Evolutionary conservation across 805 yeast genomes (phyloP).

Genomic region (Metschnikowia similis): DNA sequence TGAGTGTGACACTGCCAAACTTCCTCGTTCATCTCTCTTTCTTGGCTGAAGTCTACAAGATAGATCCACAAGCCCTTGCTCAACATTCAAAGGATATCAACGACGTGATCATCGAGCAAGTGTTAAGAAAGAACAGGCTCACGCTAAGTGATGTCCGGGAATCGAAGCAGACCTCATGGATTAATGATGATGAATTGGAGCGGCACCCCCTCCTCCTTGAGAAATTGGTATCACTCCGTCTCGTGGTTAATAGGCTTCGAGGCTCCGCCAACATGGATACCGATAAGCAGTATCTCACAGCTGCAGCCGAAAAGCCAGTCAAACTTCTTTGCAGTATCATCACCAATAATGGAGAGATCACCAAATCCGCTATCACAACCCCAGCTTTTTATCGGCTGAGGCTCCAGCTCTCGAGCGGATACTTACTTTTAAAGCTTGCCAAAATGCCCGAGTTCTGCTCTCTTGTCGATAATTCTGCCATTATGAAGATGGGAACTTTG

Average conservation of each 20-base stretch:
- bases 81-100: constrained; percentile 56
- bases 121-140: constrained; percentile 51
- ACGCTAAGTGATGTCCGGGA: constrained; percentile 22
- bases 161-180: constrained; percentile 38
- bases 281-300: constrained; percentile 4
- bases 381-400: constrained; percentile 59
- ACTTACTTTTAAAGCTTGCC: constrained; percentile 60
- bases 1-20: constrained; percentile 32
- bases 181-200: constrained; percentile 38
- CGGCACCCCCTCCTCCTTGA: constrained; percentile 31
- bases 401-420: constrained; percentile 66
- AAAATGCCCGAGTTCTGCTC: constrained; percentile 48
- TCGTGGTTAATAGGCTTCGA: constrained; percentile 58
- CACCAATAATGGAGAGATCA: constrained; percentile 75
- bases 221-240: constrained; percentile 50
- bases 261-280: constrained; percentile 31
- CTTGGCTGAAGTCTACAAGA: constrained; percentile 53
- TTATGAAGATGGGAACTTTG: constrained; percentile 51
- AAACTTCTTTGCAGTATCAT: constrained; percentile 64
- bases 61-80: constrained; percentile 47
- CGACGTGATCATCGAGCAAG: constrained; percentile 53
- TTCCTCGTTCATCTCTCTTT: constrained; percentile 57
- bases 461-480: constrained; percentile 47
- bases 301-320: constrained; percentile 39
- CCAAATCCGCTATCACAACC: constrained; percentile 51